These are phyloP conservation scores for Pilaira anomala DNA, from an alignment of 192 early-diverging fungal species.

Conservation along the genomic window DNA sequence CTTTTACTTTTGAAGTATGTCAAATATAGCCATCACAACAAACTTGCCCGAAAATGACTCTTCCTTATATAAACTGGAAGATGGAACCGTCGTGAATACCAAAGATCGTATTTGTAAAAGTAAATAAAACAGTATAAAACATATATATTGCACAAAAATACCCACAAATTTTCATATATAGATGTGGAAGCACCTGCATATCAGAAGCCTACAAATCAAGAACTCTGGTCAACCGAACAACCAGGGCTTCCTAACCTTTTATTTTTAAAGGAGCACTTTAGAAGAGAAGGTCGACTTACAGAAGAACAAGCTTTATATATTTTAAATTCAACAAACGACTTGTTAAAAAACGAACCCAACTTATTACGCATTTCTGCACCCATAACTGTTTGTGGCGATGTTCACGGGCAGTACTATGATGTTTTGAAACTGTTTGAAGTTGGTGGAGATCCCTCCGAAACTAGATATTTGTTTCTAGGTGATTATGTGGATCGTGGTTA, in stretches of 20 bases:
- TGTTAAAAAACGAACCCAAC: constrained; percentile 77
- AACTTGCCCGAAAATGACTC: constrained; percentile 58
- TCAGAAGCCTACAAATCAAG: constrained; percentile 39
- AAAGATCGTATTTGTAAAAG: constrained; percentile 70
- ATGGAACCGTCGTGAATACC: constrained; percentile 67
- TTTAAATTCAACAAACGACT: constrained; percentile 70
- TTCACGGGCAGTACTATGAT: constrained; percentile 97
- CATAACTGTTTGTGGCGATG: constrained; percentile 92
- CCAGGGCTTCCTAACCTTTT: constrained; percentile 68
- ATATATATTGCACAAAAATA: background rate
- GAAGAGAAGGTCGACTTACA: constrained; percentile 82
- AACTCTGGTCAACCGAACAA: constrained; percentile 47
- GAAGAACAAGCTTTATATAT: constrained; percentile 87
- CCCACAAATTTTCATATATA: background rate
- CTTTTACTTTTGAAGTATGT: constrained; percentile 1
- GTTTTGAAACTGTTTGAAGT: constrained; percentile 90
- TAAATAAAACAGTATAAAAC: constrained; percentile 20
- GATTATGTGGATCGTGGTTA: constrained; percentile 99
- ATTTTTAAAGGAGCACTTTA: constrained; percentile 88
- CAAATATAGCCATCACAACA: background rate
- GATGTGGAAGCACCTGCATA: constrained; percentile 53
- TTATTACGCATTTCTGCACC: constrained; percentile 85
- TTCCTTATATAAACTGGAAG: constrained; percentile 66
- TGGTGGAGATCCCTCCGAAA: constrained; percentile 81
- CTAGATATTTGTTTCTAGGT: constrained; percentile 92